Conservation (phyloP, 139 green algal species). For the Chlorella vulgaris region DNA sequence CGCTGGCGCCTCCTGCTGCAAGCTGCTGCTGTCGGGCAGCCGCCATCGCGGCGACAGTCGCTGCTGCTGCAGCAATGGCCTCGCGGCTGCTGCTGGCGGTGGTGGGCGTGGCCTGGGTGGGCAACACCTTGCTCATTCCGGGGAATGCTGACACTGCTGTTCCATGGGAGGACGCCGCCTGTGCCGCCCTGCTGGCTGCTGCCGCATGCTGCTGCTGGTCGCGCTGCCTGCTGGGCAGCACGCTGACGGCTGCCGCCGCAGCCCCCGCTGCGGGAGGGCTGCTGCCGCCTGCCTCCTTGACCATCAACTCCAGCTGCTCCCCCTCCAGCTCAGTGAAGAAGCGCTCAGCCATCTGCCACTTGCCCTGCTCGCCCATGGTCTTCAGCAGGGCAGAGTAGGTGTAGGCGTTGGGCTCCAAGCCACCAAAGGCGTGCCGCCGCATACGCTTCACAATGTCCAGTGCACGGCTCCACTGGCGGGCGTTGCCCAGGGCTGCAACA, state of each 20-base stretch:
- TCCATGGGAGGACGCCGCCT: not conserved
- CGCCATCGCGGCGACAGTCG: conserved; percentile 16
- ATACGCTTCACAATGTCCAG: conserved; percentile 70
- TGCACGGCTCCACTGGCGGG: conserved; percentile 71
- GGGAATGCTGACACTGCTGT: not conserved
- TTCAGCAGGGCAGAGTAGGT: conserved; percentile 80
- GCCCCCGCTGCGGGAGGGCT: too few species aligned
- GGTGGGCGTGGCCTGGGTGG: not conserved
- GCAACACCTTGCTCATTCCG: not conserved
- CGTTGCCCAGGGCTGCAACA: conserved; percentile 68
- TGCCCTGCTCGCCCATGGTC: conserved; percentile 75
- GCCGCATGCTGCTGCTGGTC: not conserved
- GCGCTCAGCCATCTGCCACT: conserved; percentile 80
- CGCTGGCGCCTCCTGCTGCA: not conserved
- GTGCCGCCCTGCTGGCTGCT: not conserved
- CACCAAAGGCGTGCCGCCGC: conserved; percentile 53
- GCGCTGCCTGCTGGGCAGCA: too few species aligned
- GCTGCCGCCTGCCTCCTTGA: conserved; percentile 1
- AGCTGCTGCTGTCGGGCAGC: conserved; percentile 27
- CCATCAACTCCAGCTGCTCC: conserved; percentile 55
- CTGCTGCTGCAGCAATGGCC: conserved; percentile 22
- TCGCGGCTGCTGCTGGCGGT: not conserved
- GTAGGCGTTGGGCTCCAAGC: conserved; percentile 84
- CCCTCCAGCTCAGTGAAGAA: conserved; percentile 79
- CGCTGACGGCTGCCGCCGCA: too few species aligned